phyloP scores from a whole-genome alignment of 352 stramenopile genomes.

The Globisporangium barbulae region DNA sequence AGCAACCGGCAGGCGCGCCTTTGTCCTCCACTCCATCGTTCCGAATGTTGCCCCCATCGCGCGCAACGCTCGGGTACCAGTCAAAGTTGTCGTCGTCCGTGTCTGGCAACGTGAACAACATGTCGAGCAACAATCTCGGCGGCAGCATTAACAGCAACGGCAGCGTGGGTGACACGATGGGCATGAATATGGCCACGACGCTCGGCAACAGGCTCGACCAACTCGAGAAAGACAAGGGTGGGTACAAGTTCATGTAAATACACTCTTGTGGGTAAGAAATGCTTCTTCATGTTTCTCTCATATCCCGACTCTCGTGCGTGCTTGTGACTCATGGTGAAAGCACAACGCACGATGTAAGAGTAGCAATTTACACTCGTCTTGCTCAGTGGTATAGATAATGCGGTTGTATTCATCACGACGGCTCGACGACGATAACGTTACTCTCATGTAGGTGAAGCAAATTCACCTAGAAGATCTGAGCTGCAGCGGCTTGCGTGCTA shows the following conservation, averaged over 20 bases:
- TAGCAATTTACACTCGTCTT: not conserved
- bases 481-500: not conserved
- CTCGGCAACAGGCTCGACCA: slow-evolving; percentile 75
- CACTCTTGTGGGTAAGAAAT: not conserved
- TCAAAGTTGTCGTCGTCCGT: slow-evolving; percentile 28
- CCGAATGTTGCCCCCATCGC: slow-evolving; percentile 17
- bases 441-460: not conserved
- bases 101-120: slow-evolving; percentile 24
- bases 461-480: too few relatives aligned
- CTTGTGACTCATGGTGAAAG: not conserved
- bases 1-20: slow-evolving; percentile 2
- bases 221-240: slow-evolving; percentile 62
- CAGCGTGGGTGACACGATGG: slow-evolving; percentile 12
- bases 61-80: slow-evolving; percentile 22
- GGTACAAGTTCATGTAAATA: slow-evolving; percentile 26
- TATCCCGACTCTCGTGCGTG: not conserved
- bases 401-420: not conserved
- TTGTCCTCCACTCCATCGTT: slow-evolving; percentile 14
- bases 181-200: slow-evolving; percentile 25
- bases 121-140: slow-evolving; percentile 16
- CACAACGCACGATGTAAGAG: not conserved
- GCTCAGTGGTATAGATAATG: slow-evolving; percentile 5
- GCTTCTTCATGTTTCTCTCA: not conserved
- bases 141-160: slow-evolving; percentile 17
- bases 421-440: not conserved